These are phyloP conservation scores for Rhizopus arrhizus DNA, from an alignment of 371 early-diverging fungal genomes.

Conservation along the genomic window DNA sequence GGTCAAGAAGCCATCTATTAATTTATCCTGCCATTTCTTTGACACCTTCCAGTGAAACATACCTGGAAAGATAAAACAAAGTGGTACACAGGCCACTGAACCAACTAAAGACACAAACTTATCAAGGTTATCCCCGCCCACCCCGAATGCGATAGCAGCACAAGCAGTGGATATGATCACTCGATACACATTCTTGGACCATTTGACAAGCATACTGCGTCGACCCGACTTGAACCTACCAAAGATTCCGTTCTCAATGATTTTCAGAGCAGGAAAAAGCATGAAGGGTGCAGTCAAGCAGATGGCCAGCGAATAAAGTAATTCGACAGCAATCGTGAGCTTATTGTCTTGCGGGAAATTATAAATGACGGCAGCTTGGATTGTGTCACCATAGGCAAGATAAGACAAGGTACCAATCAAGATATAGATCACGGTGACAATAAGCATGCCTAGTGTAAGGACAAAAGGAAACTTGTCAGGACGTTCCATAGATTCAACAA, in stretches of 20 bases:
- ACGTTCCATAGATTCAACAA: slow-evolving; percentile 60
- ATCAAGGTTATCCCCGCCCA: slow-evolving; percentile 68
- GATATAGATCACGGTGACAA: slow-evolving; percentile 63
- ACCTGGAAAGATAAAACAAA: slow-evolving; percentile 71
- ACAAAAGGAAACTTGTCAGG: slow-evolving; percentile 64
- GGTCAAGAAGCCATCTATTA: slow-evolving; percentile 42
- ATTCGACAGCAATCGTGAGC: slow-evolving; percentile 58
- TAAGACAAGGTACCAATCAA: slow-evolving; percentile 70
- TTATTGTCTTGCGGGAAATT: slow-evolving; percentile 62
- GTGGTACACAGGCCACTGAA: slow-evolving; percentile 52
- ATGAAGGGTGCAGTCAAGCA: slow-evolving; percentile 71
- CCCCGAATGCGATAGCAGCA: slow-evolving; percentile 57
- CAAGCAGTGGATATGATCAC: slow-evolving; percentile 49
- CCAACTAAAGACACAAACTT: slow-evolving; percentile 70
- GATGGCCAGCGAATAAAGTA: slow-evolving; percentile 75
- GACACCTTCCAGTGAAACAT: slow-evolving; percentile 67
- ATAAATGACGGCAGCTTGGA: slow-evolving; percentile 70
- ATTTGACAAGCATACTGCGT: slow-evolving; percentile 50
- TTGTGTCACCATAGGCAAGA: slow-evolving; percentile 66
- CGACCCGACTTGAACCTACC: slow-evolving; percentile 41
- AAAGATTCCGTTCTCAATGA: slow-evolving; percentile 64
- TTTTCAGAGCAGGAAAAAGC: slow-evolving; percentile 76
- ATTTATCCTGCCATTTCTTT: slow-evolving; percentile 27
- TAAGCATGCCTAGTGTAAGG: slow-evolving; percentile 56
- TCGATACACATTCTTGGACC: slow-evolving; percentile 71